Conservation (phyloP, 1,139 yeast species). For the Nakaseomyces delphensis region DNA sequence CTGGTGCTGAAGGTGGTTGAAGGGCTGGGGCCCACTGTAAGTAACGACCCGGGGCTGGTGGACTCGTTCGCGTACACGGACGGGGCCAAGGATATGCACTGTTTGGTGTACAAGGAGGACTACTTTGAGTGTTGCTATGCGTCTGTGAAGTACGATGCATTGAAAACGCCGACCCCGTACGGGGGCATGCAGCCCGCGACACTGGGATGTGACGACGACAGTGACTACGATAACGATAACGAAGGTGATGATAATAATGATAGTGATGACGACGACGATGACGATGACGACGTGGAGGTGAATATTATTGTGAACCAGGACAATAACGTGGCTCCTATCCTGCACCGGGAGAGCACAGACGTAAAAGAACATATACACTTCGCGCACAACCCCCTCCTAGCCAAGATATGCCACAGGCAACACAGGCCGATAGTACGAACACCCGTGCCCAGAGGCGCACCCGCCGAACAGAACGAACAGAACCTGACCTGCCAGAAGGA, state of each 20-base stretch:
- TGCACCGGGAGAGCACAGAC: not conserved
- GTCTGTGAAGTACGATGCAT: not conserved
- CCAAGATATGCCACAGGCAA: conserved; percentile 8
- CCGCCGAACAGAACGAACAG: not conserved
- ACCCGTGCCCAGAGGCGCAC: conserved; percentile 11
- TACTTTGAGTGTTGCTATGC: not conserved
- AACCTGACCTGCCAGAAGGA: conserved; percentile 4
- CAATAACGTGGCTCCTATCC: not conserved
- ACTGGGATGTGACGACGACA: not conserved
- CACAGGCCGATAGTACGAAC: conserved; percentile 14
- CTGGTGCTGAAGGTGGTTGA: conserved; percentile 1
- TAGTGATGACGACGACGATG: not conserved
- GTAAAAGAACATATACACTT: conserved; percentile 3
- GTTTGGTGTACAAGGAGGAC: conserved; percentile 2
- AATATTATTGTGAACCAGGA: conserved; percentile 1
- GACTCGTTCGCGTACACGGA: not conserved
- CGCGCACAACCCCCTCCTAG: not conserved
- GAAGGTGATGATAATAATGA: not conserved
- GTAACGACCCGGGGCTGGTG: no score
- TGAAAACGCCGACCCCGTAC: conserved; percentile 1
- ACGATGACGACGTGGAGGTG: conserved; percentile 1
- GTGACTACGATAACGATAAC: not conserved
- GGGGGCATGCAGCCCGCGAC: conserved; percentile 5
- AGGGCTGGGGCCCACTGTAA: not conserved
- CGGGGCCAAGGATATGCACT: conserved; percentile 1